A percentile compares a stretch with the other conserved stretches of the same genome.
phyloP scores from a whole-genome alignment of 306 rosid genomes.

The Delonix regia region DNA sequence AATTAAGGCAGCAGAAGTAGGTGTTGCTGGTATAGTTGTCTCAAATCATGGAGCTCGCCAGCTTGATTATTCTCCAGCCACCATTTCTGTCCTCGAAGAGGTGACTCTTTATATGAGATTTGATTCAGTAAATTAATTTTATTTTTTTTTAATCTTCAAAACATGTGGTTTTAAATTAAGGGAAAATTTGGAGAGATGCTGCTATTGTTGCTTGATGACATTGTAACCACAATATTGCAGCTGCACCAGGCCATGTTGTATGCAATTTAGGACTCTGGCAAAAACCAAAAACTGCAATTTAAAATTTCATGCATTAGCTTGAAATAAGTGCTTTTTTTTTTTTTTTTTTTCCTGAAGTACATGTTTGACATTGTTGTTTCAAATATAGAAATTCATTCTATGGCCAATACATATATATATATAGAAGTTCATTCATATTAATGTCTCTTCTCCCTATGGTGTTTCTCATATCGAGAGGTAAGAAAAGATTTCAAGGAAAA shows the following conservation, averaged over 20 bases:
- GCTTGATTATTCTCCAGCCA: slow-evolving; percentile 41
- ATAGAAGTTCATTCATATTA: no score
- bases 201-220: background rate
- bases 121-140: background rate
- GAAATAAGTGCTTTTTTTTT: no score
- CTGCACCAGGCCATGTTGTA: background rate
- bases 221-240: background rate
- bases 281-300: no score
- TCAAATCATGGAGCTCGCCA: slow-evolving; percentile 45
- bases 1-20: slow-evolving; percentile 35
- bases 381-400: no score
- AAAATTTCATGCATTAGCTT: no score
- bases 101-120: background rate
- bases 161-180: background rate
- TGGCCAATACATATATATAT: no score
- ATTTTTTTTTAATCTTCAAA: background rate
- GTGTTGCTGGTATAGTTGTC: slow-evolving; percentile 38
- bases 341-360: no score
- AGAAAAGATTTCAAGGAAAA: no score
- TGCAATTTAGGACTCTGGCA: background rate
- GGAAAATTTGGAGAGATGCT: background rate
- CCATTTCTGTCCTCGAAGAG: slow-evolving; percentile 44
- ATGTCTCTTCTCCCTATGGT: no score
- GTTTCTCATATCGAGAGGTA: no score
- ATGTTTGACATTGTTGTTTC: no score